These are phyloP conservation scores for Wickerhamomyces bisporus DNA, from an alignment of 805 yeast genomes.

Conservation along the genomic window DNA sequence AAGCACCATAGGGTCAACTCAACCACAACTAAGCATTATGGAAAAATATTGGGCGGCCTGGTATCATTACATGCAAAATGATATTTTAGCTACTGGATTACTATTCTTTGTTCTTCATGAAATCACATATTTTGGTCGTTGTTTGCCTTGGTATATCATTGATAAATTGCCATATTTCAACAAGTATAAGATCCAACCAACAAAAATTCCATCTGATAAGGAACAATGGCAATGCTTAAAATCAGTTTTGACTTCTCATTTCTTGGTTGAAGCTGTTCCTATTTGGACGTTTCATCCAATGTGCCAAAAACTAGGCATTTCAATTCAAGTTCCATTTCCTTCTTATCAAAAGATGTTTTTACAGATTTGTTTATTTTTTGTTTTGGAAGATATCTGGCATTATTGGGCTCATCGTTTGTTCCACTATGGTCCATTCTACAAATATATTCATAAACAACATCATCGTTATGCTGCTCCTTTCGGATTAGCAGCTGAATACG, in stretches of 20 bases:
- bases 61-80: conserved; percentile 82
- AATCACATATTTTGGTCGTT: conserved; percentile 84
- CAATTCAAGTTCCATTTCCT: conserved; percentile 84
- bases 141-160: conserved; percentile 87
- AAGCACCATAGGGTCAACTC: background rate
- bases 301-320: conserved; percentile 75
- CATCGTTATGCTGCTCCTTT: conserved; percentile 98
- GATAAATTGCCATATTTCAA: conserved; percentile 83
- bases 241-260: conserved; percentile 78
- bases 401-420: conserved; percentile 91
- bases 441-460: conserved; percentile 93
- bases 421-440: conserved; percentile 86
- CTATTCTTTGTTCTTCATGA: conserved; percentile 82
- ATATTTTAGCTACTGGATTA: conserved; percentile 86
- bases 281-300: conserved; percentile 97
- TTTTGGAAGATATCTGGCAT: conserved; percentile 94
- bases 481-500: conserved; percentile 96
- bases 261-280: conserved; percentile 90
- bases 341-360: conserved; percentile 45
- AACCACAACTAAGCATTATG: conserved; percentile 37
- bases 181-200: conserved; percentile 84
- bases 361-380: conserved; percentile 75
- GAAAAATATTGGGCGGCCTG: conserved; percentile 88
- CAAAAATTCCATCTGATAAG: conserved; percentile 68
- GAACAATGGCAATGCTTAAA: conserved; percentile 94